Conservation (phyloP, 768 basidiomycete species). For the Lentinula detonsa region DNA sequence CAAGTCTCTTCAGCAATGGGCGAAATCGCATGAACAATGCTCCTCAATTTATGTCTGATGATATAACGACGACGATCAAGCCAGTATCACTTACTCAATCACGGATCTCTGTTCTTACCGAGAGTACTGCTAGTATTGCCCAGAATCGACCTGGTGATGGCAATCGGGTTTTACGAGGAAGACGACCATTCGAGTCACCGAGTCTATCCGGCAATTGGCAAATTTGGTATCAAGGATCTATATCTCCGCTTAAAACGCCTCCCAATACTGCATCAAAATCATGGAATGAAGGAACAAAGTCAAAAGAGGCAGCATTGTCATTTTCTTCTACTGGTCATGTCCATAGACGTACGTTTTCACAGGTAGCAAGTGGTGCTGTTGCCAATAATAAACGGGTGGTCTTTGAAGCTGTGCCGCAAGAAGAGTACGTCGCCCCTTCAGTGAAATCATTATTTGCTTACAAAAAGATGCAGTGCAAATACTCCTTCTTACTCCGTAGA, state of each 20-base stretch:
- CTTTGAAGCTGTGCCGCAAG: conserved; percentile 17
- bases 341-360: conserved; percentile 36
- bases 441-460: not conserved
- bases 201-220: conserved; percentile 11
- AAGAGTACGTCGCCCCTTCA: not conserved
- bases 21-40: conserved; percentile 65
- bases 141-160: not conserved
- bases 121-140: conserved; percentile 9
- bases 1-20: conserved; percentile 65
- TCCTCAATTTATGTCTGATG: not conserved
- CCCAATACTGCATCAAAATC: conserved; percentile 38
- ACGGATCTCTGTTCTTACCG: conserved; percentile 18
- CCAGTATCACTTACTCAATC: conserved; percentile 28
- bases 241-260: conserved; percentile 13
- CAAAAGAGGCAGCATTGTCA: conserved; percentile 28
- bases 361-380: conserved; percentile 25
- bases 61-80: conserved; percentile 43
- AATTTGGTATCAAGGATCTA: conserved; percentile 16
- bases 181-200: conserved; percentile 21
- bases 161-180: conserved; percentile 12
- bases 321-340: conserved; percentile 34
- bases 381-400: conserved; percentile 30
- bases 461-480: not conserved
- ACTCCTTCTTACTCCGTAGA: not conserved
- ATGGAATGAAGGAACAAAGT: conserved; percentile 43